Conservation (phyloP, 169 alveolate species). For the Eimeria falciformis region DNA sequence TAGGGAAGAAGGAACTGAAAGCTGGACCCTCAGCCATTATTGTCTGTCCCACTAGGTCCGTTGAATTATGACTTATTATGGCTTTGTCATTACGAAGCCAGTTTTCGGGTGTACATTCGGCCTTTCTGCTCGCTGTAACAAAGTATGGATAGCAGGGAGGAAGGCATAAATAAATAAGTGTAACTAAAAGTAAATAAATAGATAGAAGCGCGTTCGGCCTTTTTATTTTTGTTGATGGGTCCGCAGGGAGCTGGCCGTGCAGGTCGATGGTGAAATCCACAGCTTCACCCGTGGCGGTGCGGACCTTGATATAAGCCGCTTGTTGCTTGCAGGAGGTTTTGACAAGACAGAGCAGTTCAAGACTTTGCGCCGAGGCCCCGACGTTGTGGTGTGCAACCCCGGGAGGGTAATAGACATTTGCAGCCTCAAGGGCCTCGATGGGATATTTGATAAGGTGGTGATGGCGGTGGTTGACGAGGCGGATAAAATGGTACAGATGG, state of each 20-base stretch:
- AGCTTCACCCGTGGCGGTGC: constrained; percentile 66
- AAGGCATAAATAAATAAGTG: too few species aligned
- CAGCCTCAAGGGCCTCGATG: constrained; percentile 70
- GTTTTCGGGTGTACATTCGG: not conserved
- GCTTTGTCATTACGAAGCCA: not conserved
- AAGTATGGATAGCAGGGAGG: not conserved
- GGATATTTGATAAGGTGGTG: constrained; percentile 55
- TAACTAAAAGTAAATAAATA: not conserved
- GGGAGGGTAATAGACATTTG: constrained; percentile 77
- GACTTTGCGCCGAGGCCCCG: constrained; percentile 69
- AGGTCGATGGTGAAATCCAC: constrained; percentile 76
- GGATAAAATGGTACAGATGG: constrained; percentile 77
- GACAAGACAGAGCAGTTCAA: constrained; percentile 77
- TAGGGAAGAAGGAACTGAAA: constrained; percentile 18
- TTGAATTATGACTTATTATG: not conserved
- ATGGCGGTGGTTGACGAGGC: constrained; percentile 79
- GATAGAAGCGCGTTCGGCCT: not conserved
- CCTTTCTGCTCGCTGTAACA: not conserved
- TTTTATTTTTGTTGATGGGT: not conserved
- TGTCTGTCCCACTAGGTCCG: constrained; percentile 74
- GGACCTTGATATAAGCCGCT: constrained; percentile 63
- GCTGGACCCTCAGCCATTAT: constrained; percentile 70
- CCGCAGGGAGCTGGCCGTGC: constrained; percentile 76
- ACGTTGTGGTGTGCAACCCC: constrained; percentile 70
- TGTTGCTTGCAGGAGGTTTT: constrained; percentile 76